Evolutionary conservation across 2,329 filamentous ascomycete genomes (phyloP).

Genomic region (Aspergillus brasiliensis): DNA sequence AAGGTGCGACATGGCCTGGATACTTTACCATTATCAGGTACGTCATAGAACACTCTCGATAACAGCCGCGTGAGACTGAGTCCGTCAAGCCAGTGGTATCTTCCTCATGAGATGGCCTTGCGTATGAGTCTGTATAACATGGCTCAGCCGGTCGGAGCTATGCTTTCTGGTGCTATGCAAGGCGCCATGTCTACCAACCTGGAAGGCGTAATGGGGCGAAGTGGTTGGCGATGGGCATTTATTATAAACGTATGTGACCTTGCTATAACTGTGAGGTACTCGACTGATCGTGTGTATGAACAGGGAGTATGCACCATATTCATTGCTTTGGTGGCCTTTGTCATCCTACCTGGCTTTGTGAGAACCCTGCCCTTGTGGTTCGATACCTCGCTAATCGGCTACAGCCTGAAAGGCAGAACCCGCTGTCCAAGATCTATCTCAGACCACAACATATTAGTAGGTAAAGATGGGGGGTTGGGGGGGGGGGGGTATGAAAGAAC

Average conservation of each 20-base stretch:
- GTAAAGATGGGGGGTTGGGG: background rate
- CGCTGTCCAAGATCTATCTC: constrained; percentile 4
- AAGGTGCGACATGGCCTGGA: constrained; percentile 7
- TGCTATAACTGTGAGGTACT: no score
- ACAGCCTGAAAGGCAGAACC: constrained; percentile 4
- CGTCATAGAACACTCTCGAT: background rate
- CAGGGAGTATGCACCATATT: constrained; percentile 8
- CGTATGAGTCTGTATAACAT: constrained; percentile 14
- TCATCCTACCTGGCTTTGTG: constrained; percentile 8
- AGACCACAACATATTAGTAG: background rate
- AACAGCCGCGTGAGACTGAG: no score
- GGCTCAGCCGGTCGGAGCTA: constrained; percentile 8
- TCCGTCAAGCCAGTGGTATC: constrained; percentile 2
- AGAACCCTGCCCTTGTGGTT: background rate
- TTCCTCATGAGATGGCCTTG: constrained; percentile 8
- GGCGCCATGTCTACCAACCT: constrained; percentile 10
- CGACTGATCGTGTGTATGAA: background rate
- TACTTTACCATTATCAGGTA: constrained; percentile 12
- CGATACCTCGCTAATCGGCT: background rate
- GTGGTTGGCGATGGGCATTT: constrained; percentile 13
- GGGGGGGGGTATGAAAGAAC: background rate
- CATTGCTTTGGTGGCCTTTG: constrained; percentile 2
- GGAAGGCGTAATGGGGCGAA: constrained; percentile 5
- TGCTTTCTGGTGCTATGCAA: constrained; percentile 12
- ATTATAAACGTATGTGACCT: constrained; percentile 3